Base-by-base conservation (phyloP, 2,329 filamentous ascomycete species). In the Fusarium acutatum region DNA sequence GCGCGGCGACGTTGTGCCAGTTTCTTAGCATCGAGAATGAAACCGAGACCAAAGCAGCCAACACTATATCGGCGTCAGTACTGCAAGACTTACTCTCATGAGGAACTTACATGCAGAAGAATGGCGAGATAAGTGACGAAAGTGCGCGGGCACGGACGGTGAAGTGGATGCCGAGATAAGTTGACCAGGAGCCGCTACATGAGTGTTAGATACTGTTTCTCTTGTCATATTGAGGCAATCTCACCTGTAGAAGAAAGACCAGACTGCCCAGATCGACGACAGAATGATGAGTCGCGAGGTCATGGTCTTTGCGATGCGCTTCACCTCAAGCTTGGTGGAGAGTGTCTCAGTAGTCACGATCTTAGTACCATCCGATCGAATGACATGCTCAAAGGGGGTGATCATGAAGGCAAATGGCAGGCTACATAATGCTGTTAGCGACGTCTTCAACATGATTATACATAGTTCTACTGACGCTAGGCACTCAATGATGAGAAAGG, bases 211-310 rank as follows among this genome's bases (percentile, higher is more conserved):
- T 10, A 1, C 5, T 12, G 0, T 0, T 12, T n/a, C 1, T 12
- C 7, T n/a, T 20, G 3, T 6, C 5, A 2, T 0, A 0, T 17
- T 10, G 1, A 3, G 0, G 0, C 4, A 15, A 7, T 8, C 10
- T 24, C 3, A 67, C 65, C 65, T 61, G 4, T 67, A 67, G 7
- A 67, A 67, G 40, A 67, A 67, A 1, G 65, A 67, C 65, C 65
- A 67, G 1, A 67, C 11, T 4, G 65, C 63, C 65, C 65, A 67
- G 0, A 67, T 37, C 0, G 65, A 43, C 0, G 65, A 67, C 6
- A 67, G 20, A 5, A 53, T 18, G 5, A 67, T 67, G 3, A 67
- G 63, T 0, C 62, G 59, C 5, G 65, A 67, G 8, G 65, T 67
- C 40, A 67, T 67, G 11, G 65, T 67, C 30, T 67, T 67, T 18